Evolutionary conservation across 2,329 filamentous ascomycete species (phyloP).

Genomic region (Chaetomiaceae sp.): DNA sequence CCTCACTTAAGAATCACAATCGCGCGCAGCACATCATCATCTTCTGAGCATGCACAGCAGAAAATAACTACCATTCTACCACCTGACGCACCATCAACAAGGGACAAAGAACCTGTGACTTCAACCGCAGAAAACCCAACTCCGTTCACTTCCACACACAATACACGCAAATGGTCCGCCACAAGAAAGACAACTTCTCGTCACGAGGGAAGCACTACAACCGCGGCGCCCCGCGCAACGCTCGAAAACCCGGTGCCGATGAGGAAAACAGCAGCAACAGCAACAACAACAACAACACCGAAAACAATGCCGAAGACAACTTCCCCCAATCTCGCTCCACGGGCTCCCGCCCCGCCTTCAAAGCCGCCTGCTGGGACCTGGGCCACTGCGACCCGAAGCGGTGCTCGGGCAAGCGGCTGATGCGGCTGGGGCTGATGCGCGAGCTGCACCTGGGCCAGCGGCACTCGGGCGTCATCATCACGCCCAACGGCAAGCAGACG

Average conservation of each 20-base stretch:
- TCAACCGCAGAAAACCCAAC: not conserved
- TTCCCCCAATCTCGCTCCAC: conserved; percentile 32
- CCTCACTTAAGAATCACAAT: too few relatives aligned
- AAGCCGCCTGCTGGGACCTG: conserved; percentile 96
- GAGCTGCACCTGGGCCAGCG: conserved; percentile 89
- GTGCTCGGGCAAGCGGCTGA: conserved; percentile 92
- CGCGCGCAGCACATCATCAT: conserved; percentile 1
- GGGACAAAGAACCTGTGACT: not conserved
- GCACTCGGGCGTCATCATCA: conserved; percentile 87
- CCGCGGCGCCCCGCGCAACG: conserved; percentile 53
- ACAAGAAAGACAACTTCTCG: conserved; percentile 83
- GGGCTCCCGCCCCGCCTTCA: conserved; percentile 58
- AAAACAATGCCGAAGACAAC: conserved; percentile 28
- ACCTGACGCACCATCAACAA: not conserved
- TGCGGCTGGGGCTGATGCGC: conserved; percentile 89
- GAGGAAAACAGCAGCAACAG: conserved; percentile 33
- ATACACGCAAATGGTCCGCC: conserved; percentile 74
- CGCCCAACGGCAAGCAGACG: conserved; percentile 84
- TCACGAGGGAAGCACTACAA: conserved; percentile 69
- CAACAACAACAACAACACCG: conserved; percentile 30
- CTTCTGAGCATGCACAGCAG: not conserved
- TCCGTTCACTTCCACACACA: not conserved
- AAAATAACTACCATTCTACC: too few relatives aligned
- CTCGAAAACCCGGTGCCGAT: conserved; percentile 43
- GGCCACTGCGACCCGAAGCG: conserved; percentile 96